A percentile compares a stretch with the other conserved stretches of the same genome.
phyloP scores from a whole-genome alignment of 176 grass and related monocot genomes.

The Zoysia pacifica region DNA sequence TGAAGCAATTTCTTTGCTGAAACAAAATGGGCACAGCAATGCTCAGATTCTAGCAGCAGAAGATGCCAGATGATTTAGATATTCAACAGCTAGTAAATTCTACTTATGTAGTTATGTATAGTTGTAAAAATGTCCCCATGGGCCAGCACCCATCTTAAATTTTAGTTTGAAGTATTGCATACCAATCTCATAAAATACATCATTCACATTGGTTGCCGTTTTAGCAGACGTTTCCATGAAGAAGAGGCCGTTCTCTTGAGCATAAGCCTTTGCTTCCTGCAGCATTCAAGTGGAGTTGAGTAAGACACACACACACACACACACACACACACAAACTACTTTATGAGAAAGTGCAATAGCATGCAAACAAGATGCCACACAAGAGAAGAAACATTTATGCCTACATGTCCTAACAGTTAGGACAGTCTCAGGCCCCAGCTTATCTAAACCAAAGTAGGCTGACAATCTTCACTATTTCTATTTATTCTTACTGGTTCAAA shows the following conservation, averaged over 20 bases:
- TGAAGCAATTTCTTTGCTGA: constrained; percentile 84
- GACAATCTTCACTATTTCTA: neutral
- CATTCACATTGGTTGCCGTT: constrained; percentile 88
- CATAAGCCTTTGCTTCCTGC: constrained; percentile 85
- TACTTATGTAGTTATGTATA: neutral
- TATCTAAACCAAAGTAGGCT: neutral
- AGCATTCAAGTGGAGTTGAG: constrained; percentile 10
- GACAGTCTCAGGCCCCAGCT: neutral
- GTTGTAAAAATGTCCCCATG: neutral
- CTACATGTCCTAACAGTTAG: neutral
- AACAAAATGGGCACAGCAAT: constrained; percentile 5
- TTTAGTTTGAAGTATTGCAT: constrained; percentile 24
- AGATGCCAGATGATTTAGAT: neutral
- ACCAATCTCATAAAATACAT: constrained; percentile 94
- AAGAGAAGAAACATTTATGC: neutral
- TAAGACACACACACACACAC: neutral
- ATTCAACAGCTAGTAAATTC: neutral
- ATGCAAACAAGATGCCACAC: neutral
- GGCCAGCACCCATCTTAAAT: neutral
- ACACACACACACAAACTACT: neutral
- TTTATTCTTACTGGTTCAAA: neutral
- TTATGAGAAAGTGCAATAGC: neutral
- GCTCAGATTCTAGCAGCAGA: neutral
- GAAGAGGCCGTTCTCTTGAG: constrained; percentile 84
- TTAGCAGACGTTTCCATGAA: constrained; percentile 97